Base-by-base conservation (phyloP, 768 basidiomycete species). In the Kwoniella europaea region DNA sequence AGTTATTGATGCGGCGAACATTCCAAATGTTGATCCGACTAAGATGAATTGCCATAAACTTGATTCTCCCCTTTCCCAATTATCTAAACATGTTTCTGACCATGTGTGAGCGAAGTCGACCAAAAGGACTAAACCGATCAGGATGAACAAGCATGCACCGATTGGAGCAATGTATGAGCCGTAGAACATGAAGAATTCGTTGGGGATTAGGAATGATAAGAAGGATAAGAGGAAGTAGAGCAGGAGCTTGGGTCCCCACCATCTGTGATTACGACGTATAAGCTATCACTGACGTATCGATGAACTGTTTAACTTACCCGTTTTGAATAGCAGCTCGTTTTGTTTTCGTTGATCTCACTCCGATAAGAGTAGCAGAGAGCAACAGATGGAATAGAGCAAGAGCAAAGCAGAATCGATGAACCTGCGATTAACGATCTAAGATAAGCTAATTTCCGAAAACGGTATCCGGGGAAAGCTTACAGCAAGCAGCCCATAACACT, bases 41-140 rank as follows among this genome's bases (percentile, higher is more conserved):
- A 98, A 90, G 68, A 96, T 89, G 89, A 91, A 98, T 82, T 97
- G 94, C 97, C 97, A 99, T 62, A 95, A 84, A 74, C 91, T 91
- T 10, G 94, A 95, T 56, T 89, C 88, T 2, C 89, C 89, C 69
- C 89, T 89, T 82, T 98, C 96, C 95, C 94, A 98, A 65, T 94
- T 93, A 74, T 96, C 91, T 63, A 98, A 88, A 82, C 96, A 98
- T 6, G 90, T 95, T 84, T 99, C 97, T 16, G 94, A 93, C 95
- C 95, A 98, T 5, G 93, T 91, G 82, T 99, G 97, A 2, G 97
- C 97, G 79, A 98, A 98, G 86, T 99, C 97, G 84, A 99, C 91
- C 68, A 99, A 90, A 55, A 99, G 90, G 68, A 99, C 93, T 35
- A 99, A 90, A 58, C 97, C 97, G 73, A 99, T 91, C 43, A 98